Evolutionary conservation across 148 eudicot species (phyloP), one percentile per base, ranked within the genome.

Genomic region (Vaccinium myrtillus): DNA sequence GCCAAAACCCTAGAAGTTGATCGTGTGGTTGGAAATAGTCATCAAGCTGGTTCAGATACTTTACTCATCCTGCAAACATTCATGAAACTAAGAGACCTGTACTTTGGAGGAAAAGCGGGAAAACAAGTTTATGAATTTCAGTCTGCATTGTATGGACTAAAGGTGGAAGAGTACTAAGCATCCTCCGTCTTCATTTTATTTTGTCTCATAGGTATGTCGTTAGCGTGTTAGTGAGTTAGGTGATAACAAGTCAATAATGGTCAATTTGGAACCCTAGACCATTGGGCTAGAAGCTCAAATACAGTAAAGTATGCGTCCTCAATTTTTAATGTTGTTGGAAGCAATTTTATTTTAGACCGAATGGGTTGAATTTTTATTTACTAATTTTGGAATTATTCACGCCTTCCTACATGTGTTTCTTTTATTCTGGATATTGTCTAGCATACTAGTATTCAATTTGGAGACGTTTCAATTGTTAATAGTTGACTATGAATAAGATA

Each of bases 1-100:
- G 89, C 91, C 30, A 76, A 59, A 63, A 14, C 81, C 6, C 56
- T 89, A 25, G 84, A 75, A 2, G 89, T 89, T 85, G 67, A 86
- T 69, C 87, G 88, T 18, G 30, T 21, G n/a, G 77, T n/a, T 39
- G 77, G 49, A 15, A 73, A 73, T 49, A 15, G 50, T 32, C 77
- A 73, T 39, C 77, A 73, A 73, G 77, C 77, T 73, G 77, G 77
- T 36, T 73, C 77, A 18, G 49, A 73, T 73, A 36, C 49, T 73
- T 2, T 73, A 8, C 50, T 73, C 77, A 73, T 39, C 21, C 16
- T 73, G 49, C 49, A 73, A 6, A 39, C 48, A 15, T 73, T 73
- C 23, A 16, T 73, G 50, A 73, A 73, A 18, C 77, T 73, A 15
- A 18, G 15, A 73, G n/a, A 18, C 0, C 5, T 14, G 0, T 73